Evolutionary conservation across 441 rosid genomes (phyloP).

Genomic region (Aleurites moluccanus): DNA sequence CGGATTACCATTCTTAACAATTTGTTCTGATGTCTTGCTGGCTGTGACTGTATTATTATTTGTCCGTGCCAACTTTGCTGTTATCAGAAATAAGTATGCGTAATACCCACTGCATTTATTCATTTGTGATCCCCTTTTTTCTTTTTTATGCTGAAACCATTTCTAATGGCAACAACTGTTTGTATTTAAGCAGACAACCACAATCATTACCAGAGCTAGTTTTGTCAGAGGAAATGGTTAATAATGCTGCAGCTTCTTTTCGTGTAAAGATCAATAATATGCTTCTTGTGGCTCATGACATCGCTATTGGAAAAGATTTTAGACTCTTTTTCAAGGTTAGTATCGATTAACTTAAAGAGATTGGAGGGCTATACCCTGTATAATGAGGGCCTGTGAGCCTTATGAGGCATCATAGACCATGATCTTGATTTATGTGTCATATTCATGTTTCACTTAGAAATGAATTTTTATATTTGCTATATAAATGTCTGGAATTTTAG

Average conservation of each 20-base stretch:
- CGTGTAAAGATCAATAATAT: constrained; percentile 76
- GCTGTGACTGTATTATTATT: constrained; percentile 55
- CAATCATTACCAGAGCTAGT: constrained; percentile 77
- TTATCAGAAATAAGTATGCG: constrained; percentile 56
- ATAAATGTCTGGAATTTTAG: neutral
- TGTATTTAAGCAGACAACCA: constrained; percentile 47
- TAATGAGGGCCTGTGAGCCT: neutral
- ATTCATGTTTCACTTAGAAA: neutral
- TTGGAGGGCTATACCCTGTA: neutral
- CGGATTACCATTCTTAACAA: constrained; percentile 72
- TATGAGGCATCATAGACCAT: neutral
- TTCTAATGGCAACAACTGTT: constrained; percentile 1
- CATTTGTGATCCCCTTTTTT: neutral
- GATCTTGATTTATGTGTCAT: neutral
- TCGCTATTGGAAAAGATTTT: constrained; percentile 91
- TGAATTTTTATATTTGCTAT: neutral
- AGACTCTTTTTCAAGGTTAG: constrained; percentile 80
- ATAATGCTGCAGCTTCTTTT: constrained; percentile 83
- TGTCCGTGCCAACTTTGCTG: constrained; percentile 58
- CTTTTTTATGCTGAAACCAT: constrained; percentile 8
- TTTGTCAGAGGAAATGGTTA: constrained; percentile 94
- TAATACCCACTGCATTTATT: neutral
- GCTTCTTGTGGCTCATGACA: constrained; percentile 94
- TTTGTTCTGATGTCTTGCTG: constrained; percentile 78
- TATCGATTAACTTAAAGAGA: constrained; percentile 10